These are phyloP conservation scores for Cladosporium sp. DNA, from an alignment of 2,329 filamentous ascomycete genomes.

Conservation along the genomic window DNA sequence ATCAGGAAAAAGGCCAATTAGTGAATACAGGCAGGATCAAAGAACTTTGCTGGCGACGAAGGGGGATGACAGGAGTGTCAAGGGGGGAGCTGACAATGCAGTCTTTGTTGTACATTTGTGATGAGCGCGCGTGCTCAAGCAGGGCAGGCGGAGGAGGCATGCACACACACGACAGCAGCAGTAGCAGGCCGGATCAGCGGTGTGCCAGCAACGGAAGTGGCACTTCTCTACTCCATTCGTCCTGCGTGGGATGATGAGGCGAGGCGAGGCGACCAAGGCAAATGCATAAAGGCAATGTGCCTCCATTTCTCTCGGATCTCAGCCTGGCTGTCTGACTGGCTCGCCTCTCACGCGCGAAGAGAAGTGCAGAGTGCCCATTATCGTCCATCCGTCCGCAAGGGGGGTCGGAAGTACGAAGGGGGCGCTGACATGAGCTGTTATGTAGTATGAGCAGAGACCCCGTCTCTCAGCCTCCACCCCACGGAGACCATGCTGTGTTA, in stretches of 20 bases:
- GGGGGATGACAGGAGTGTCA: neutral
- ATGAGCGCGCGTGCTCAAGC: neutral
- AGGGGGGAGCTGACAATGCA: constrained; percentile 8
- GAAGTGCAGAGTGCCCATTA: neutral
- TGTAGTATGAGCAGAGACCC: neutral
- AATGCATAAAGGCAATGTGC: neutral
- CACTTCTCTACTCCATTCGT: neutral
- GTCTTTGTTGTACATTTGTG: constrained; percentile 11
- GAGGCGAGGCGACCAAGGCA: neutral
- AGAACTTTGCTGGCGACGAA: neutral
- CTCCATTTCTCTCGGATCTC: neutral
- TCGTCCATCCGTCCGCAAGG: neutral
- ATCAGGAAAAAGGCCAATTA: constrained; percentile 1
- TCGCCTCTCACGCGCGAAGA: neutral
- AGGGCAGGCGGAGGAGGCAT: neutral
- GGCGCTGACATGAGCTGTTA: constrained; percentile 9
- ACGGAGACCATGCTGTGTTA: constrained; percentile 9
- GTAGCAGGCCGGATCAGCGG: neutral
- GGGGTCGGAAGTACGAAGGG: neutral
- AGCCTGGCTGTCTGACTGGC: neutral
- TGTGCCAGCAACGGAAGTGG: neutral
- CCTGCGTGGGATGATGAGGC: neutral
- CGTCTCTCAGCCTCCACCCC: constrained; percentile 7
- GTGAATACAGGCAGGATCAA: constrained; percentile 5
- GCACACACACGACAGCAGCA: neutral